These are phyloP conservation scores for Fusarium sp. DNA, from an alignment of 2,329 filamentous ascomycete species.

Conservation along the genomic window DNA sequence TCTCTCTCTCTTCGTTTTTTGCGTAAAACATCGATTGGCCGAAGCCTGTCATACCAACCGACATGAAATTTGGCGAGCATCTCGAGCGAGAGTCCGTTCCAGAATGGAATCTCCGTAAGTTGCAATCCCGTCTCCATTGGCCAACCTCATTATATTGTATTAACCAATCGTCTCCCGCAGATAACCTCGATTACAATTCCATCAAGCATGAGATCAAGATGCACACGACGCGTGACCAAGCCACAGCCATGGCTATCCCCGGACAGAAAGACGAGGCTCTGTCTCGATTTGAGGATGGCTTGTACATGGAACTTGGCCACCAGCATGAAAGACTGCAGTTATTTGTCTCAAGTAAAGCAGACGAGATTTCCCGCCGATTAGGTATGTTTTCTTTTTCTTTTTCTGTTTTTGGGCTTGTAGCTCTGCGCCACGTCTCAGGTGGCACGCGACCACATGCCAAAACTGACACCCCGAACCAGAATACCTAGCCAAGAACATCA, in stretches of 20 bases:
- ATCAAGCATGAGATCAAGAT: slow-evolving; percentile 87
- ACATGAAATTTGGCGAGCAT: slow-evolving; percentile 60
- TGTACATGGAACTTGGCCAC: slow-evolving; percentile 75
- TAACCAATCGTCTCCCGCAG: slow-evolving; percentile 57
- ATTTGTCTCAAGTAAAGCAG: slow-evolving; percentile 82
- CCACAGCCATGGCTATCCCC: slow-evolving; percentile 77
- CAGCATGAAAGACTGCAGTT: slow-evolving; percentile 83
- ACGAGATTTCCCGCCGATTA: slow-evolving; percentile 78
- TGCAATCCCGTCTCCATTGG: slow-evolving; percentile 14
- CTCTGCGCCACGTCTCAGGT: slow-evolving; percentile 10
- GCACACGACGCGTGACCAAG: slow-evolving; percentile 78
- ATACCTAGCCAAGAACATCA: slow-evolving; percentile 60
- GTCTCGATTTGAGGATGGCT: slow-evolving; percentile 74
- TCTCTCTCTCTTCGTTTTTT: background rate
- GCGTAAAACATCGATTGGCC: slow-evolving; percentile 5
- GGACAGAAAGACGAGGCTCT: slow-evolving; percentile 71
- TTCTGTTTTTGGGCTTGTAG: background rate
- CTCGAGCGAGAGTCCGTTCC: slow-evolving; percentile 81
- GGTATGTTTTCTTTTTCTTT: slow-evolving; percentile 57
- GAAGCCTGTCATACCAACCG: background rate
- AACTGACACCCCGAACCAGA: slow-evolving; percentile 51
- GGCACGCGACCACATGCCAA: slow-evolving; percentile 29
- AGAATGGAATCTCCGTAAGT: slow-evolving; percentile 81
- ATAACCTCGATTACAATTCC: slow-evolving; percentile 91
- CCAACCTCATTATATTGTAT: background rate